Evolutionary conservation across 768 basidiomycete species (phyloP).

Genomic region (Pleurotus cornucopiae): DNA sequence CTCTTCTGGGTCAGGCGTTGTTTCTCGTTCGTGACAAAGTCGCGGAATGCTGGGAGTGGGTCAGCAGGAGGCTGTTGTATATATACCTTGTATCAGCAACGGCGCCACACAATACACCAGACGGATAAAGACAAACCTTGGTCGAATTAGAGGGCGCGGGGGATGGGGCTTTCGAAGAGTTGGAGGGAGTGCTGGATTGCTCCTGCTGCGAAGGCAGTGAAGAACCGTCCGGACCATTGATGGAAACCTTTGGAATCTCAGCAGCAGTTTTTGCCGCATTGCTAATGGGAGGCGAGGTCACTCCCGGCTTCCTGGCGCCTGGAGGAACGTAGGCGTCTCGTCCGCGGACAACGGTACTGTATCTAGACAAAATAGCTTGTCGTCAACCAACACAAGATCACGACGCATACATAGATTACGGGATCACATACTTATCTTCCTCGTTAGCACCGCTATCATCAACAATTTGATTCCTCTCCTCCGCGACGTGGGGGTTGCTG

Average conservation of each 20-base stretch:
- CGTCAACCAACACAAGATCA: neutral
- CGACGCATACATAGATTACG: conserved; percentile 9
- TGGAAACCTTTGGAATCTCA: conserved; percentile 69
- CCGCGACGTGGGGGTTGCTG: conserved; percentile 82
- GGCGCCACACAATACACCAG: conserved; percentile 6
- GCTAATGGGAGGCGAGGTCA: conserved; percentile 20
- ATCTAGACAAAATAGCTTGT: conserved; percentile 46
- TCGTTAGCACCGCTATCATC: conserved; percentile 82
- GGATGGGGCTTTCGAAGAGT: conserved; percentile 60
- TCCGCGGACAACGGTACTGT: conserved; percentile 86
- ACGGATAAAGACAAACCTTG: conserved; percentile 42
- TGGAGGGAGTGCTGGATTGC: conserved; percentile 25
- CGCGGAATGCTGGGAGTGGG: conserved; percentile 80
- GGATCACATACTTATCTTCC: conserved; percentile 81
- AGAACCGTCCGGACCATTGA: conserved; percentile 77
- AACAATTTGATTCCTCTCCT: conserved; percentile 68
- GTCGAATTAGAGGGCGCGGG: conserved; percentile 49
- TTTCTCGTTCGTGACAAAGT: conserved; percentile 90
- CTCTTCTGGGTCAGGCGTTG: conserved; percentile 88
- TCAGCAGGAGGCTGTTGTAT: conserved; percentile 60
- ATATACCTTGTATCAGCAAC: conserved; percentile 6
- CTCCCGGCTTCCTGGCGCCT: conserved; percentile 62
- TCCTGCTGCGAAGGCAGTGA: conserved; percentile 33
- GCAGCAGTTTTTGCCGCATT: conserved; percentile 25
- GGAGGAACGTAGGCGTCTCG: conserved; percentile 94